Evolutionary conservation across 257 asterid species (phyloP).

Genomic region (Gentiana straminea): DNA sequence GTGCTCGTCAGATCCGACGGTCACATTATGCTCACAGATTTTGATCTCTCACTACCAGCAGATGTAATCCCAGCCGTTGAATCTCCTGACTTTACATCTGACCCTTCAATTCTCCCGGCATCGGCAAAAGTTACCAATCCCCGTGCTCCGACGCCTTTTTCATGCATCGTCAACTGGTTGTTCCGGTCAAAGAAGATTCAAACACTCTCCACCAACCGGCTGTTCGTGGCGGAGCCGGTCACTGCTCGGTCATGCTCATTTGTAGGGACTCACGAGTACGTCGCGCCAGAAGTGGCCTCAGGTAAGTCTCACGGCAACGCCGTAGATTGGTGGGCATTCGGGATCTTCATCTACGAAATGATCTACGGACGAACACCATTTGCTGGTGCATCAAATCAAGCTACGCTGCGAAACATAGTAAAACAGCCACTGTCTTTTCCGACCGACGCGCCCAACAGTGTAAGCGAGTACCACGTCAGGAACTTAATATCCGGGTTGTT

Average conservation of each 20-base stretch:
- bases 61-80: slow-evolving; percentile 74
- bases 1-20: slow-evolving; percentile 90
- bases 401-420: slow-evolving; percentile 50
- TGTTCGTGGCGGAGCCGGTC: slow-evolving; percentile 85
- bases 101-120: slow-evolving; percentile 20
- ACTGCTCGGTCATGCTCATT: slow-evolving; percentile 73
- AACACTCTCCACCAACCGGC: slow-evolving; percentile 43
- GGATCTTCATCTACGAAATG: slow-evolving; percentile 79
- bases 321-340: slow-evolving; percentile 95
- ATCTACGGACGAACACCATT: slow-evolving; percentile 80
- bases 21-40: slow-evolving; percentile 84
- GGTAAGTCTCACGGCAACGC: slow-evolving; percentile 84
- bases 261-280: slow-evolving; percentile 94
- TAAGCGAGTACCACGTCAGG: slow-evolving; percentile 50
- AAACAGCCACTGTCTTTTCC: slow-evolving; percentile 47
- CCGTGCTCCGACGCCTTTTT: slow-evolving; percentile 36
- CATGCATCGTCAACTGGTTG: slow-evolving; percentile 52
- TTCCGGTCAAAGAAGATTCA: slow-evolving; percentile 66
- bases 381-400: slow-evolving; percentile 49
- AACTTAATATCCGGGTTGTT: slow-evolving; percentile 48
- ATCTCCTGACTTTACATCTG: slow-evolving; percentile 38
- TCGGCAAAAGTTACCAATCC: not conserved
- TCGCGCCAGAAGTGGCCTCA: slow-evolving; percentile 87
- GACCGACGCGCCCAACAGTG: slow-evolving; percentile 20
- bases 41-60: slow-evolving; percentile 77